Conservation (phyloP, 1,284 basidiomycete genomes). For the Ganoderma multipileum region DNA sequence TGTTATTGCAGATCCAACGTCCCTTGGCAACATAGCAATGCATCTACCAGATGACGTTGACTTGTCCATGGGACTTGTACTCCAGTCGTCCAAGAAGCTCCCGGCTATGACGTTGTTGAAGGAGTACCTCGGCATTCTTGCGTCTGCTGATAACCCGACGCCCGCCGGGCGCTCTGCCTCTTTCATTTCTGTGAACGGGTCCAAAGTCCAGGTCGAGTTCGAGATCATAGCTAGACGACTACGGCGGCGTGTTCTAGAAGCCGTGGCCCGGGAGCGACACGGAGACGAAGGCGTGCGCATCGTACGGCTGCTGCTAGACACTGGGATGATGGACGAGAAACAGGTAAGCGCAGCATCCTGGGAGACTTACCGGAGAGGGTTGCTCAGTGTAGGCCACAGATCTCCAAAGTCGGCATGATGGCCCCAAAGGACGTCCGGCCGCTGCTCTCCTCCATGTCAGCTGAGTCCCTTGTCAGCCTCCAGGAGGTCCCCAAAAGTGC, state of each 20-base stretch:
- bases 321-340: constrained; percentile 98
- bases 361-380: not conserved
- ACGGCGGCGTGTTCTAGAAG: constrained; percentile 78
- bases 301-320: constrained; percentile 80
- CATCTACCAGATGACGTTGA: constrained; percentile 67
- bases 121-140: constrained; percentile 80
- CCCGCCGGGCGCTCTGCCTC: constrained; percentile 67
- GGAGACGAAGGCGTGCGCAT: constrained; percentile 89
- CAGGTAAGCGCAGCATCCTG: constrained; percentile 61
- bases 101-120: constrained; percentile 67
- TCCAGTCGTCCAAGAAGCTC: constrained; percentile 59
- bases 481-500: constrained; percentile 92
- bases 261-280: constrained; percentile 84
- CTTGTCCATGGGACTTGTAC: constrained; percentile 63
- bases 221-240: constrained; percentile 78
- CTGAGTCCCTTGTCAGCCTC: constrained; percentile 83
- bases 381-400: constrained; percentile 52
- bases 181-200: constrained; percentile 72
- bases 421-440: constrained; percentile 88
- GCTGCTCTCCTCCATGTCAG: constrained; percentile 79
- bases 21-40: constrained; percentile 63
- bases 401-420: constrained; percentile 94
- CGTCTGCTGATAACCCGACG: constrained; percentile 83
- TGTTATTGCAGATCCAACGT: constrained; percentile 59
- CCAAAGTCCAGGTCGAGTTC: constrained; percentile 85